Evolutionary conservation across 192 early-diverging fungal species (phyloP), one percentile per base, ranked within the genome.

Genomic region (Rhizophagus sp.): DNA sequence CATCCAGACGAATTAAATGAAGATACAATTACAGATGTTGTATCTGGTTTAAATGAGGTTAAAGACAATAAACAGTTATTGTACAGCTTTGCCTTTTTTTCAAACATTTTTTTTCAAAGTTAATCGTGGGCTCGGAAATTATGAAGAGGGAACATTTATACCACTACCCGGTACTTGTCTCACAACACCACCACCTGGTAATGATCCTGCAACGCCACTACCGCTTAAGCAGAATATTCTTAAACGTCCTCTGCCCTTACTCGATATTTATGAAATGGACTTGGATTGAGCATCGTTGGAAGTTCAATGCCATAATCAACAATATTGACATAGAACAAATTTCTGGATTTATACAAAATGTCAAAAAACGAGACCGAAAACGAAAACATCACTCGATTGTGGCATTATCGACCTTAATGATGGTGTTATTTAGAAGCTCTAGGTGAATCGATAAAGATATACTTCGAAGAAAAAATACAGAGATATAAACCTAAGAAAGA

Each of bases 331-430:
- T 75, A 62, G 52, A 75, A 75, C 27, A 61, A 24, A 27, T 75
- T 75, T 75, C 3, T 3, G 52, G 30, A 61, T 0, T 9, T 75
- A 61, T 61, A 75, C 39, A 15, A 75, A 61, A 75, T 75, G 0
- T 62, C 52, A 62, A 15, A 75, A 62, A 30, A 62, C 0, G 19
- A 75, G 34, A 62, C 52, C 30, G 30, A 75, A 75, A 10, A 62
- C 30, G 2, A 75, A 75, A 75, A 75, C 33, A 33, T 62, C 30
- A 62, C 52, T 75, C 6, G 73, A 75, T 27, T 75, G 61, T 61
- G 73, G 57, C 49, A 75, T 75, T 8, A 75, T 75, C 39, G 73
- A 75, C 22, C 52, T 75, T 9, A 75, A 75, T 39, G 73, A 75
- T 17, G 25, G 52, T 33, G 34, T 34, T 61, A 75, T 75, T 75